Evolutionary conservation across 768 basidiomycete genomes (phyloP), one percentile per base, ranked within the genome.

Genomic region (Hericium erinaceus): DNA sequence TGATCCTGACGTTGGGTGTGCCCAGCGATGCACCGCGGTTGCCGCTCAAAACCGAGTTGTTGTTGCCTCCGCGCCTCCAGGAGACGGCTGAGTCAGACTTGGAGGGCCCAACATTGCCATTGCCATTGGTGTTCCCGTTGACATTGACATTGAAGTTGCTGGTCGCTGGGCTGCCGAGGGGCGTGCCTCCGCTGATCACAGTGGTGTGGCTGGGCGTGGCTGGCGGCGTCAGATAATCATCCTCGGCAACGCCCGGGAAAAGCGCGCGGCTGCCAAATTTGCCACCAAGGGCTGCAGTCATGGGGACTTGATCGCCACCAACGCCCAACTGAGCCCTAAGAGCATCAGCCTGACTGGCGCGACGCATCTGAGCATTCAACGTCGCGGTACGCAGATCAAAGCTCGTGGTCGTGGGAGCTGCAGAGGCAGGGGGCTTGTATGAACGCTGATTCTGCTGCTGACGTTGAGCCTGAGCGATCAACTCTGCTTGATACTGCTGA

Each of bases 11-110:
- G 54, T 75, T 78, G 18, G 85, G 84, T 6, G 85, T 84, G 40
- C 85, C 79, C 28, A 51, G 10, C 10, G 77, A 74, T 33, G 79
- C 70, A 33, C 33, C 33, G 57, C 85, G 83, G 63, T 86, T 80
- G 44, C 81, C 84, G 60, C 76, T 82, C 52, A 89, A 76, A 16
- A 84, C 82, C 12, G 87, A 89, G 68, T 88, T 83, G 67, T 83
- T 86, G 28, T 80, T 68, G 28, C 69, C 83, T 46, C 81, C 80
- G 54, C 91, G 86, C 67, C 91, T 81, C 91, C 91, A 93, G 54
- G 87, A 90, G 39, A 81, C 75, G 52, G 81, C 89, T 38, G 80
- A 73, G 66, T 93, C 90, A 2, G 90, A 91, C 71, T 89, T 92
- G 67, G 89, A 91, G n/a, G 84, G 81, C 5, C 70, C 65, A 48